phyloP scores from a whole-genome alignment of 2,329 filamentous ascomycete species.

The Fusarium tricinctum region DNA sequence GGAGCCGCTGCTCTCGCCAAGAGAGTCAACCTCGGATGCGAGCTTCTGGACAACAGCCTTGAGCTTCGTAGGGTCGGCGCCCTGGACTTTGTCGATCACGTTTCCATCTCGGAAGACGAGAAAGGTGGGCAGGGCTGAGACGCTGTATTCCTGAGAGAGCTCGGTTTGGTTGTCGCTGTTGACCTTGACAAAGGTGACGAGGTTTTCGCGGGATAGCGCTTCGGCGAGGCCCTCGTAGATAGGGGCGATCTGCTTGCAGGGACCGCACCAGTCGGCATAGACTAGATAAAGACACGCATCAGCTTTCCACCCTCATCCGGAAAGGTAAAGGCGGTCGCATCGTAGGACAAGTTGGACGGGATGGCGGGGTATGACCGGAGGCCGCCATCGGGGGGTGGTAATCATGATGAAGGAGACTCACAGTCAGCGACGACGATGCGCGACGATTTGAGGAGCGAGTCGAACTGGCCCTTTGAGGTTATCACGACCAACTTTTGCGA shows the following conservation, averaged over 20 bases:
- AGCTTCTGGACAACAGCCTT: constrained; percentile 79
- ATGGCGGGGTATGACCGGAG: constrained; percentile 41
- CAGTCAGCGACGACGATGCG: constrained; percentile 90
- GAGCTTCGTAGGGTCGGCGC: constrained; percentile 80
- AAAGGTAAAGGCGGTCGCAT: constrained; percentile 29
- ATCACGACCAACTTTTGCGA: constrained; percentile 51
- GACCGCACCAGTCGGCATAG: constrained; percentile 87
- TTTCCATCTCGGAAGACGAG: constrained; percentile 84
- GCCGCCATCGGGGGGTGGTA: neutral
- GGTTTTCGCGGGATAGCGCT: constrained; percentile 77
- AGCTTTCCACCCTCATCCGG: constrained; percentile 21
- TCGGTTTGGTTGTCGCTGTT: constrained; percentile 83
- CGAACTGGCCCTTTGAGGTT: constrained; percentile 73
- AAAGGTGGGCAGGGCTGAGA: constrained; percentile 90
- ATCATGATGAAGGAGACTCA: constrained; percentile 64
- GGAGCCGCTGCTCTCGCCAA: constrained; percentile 58
- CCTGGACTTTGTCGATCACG: constrained; percentile 76
- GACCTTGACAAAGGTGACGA: constrained; percentile 88
- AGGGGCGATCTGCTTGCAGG: constrained; percentile 87
- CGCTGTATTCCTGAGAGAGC: constrained; percentile 78
- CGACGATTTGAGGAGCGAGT: constrained; percentile 76
- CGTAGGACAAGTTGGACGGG: constrained; percentile 24
- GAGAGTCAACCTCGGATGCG: constrained; percentile 73
- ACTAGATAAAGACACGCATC: constrained; percentile 65
- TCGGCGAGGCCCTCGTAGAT: constrained; percentile 82